A percentile compares a stretch with the other conserved stretches of the same genome.
phyloP scores from a whole-genome alignment of 129 eudicot species.

The Silybum marianum region DNA sequence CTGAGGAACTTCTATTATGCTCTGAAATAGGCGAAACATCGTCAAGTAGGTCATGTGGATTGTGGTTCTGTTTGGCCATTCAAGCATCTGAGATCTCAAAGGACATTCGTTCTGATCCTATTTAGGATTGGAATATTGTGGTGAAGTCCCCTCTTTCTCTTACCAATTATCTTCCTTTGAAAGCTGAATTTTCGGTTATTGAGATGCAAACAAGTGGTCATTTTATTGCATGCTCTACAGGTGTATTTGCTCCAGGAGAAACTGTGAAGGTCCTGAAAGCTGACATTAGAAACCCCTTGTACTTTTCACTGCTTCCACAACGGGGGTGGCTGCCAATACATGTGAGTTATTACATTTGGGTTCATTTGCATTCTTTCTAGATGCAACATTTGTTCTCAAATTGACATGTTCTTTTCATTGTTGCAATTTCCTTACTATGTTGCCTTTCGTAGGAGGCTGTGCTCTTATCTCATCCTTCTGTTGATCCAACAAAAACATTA shows the following conservation, averaged over 20 bases:
- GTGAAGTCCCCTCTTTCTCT: slow-evolving; percentile 73
- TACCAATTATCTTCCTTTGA: slow-evolving; percentile 78
- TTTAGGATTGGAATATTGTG: slow-evolving; percentile 84
- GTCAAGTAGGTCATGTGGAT: slow-evolving; percentile 57
- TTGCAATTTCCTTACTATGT: slow-evolving; percentile 6
- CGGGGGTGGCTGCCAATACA: slow-evolving; percentile 90
- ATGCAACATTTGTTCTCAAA: neutral
- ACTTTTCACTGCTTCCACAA: slow-evolving; percentile 84
- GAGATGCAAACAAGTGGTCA: slow-evolving; percentile 89
- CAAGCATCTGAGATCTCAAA: slow-evolving; percentile 85
- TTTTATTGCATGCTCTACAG: slow-evolving; percentile 72
- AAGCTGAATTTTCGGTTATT: slow-evolving; percentile 80
- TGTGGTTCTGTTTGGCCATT: slow-evolving; percentile 84
- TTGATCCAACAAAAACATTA: slow-evolving; percentile 58
- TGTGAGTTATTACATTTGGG: slow-evolving; percentile 44
- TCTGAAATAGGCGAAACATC: slow-evolving; percentile 65
- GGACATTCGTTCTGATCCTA: slow-evolving; percentile 71
- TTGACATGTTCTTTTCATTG: neutral
- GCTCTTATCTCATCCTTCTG: slow-evolving; percentile 76
- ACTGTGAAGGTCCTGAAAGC: slow-evolving; percentile 72
- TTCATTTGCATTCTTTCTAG: slow-evolving; percentile 7
- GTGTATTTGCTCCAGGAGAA: slow-evolving; percentile 76
- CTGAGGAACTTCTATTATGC: slow-evolving; percentile 73
- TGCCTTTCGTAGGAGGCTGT: slow-evolving; percentile 68
- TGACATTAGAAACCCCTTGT: slow-evolving; percentile 80